Evolutionary conservation across 495 filamentous ascomycete species (phyloP), one percentile per base, ranked within the genome.

Genomic region (Xylaria castorea): DNA sequence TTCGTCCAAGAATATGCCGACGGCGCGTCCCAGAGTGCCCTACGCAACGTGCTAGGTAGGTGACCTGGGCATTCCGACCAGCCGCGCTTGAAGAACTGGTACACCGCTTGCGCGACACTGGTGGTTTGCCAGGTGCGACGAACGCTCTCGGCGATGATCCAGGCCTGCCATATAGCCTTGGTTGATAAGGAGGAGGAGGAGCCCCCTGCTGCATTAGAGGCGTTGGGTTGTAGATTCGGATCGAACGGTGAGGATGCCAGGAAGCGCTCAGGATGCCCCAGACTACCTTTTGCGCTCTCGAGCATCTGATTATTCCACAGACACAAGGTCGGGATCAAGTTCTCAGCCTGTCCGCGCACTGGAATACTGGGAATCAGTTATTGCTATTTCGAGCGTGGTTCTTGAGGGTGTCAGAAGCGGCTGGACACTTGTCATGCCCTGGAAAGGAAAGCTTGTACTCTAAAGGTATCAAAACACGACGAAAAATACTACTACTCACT

Each of bases 291-390:
- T 3, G 79, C 77, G 36, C 74, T 77, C 5, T 78, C 77, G 12
- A 80, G 71, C 53, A 88, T 76, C 67, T 83, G 79, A 22, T 73
- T 60, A 0, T 79, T 80, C 85, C 85, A 87, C 0, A 53, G 48
- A 44, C 79, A 75, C 14, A 90, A 78, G 25, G 82, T 81, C 0
- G 83, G 76, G 22, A 87, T 85, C 22, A 84, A 75, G 25, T 75
- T 60, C 66, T 89, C 87, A 25, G 87, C 84, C 30, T 83, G 75
- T 2, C 82, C 80, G 8, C 84, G 82, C 58, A 83, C 58, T 61
- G 12, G 5, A 11, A 38, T 0, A 9, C 11, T n/a, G 20, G 9
- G 58, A 11, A 20, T 61, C 58, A 61, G 18, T 22, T 12, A n/a
- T 38, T 2, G 32, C 30, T 22, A 38, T 61, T 38, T 22, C 3